Evolutionary conservation across 495 filamentous ascomycete genomes (phyloP), one percentile per base, ranked within the genome.

Genomic region (Chaetomium fimeti): DNA sequence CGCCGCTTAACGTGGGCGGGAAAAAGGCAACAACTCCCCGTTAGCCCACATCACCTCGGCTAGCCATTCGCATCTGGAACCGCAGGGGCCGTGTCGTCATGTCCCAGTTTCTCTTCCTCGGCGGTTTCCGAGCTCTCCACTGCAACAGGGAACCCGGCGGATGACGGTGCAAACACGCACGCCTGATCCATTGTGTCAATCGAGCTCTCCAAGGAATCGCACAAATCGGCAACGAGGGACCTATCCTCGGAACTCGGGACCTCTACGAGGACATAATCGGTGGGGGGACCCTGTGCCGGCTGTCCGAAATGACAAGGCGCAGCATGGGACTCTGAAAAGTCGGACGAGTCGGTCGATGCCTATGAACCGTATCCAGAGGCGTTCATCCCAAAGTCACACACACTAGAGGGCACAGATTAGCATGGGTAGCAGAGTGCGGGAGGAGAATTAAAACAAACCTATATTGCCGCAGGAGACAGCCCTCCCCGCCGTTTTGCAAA

Each of bases 401-500:
- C 77, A 18, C 83, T 85, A 56, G 6, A 70, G 20, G 15, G 2
- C 7, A n/a, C 25, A 49, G 0, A n/a, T 22, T 28, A 66, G 52
- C 42, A 62, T 16, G 43, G 13, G n/a, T 2, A 0, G 16, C 6
- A 0, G 16, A 0, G n/a, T 38, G 15, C 16, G 9, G 5, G 11
- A 6, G 40, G 4, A 52, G 49, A 9, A 51, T 70, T 57, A 58
- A 25, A 11, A 84, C 89, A 74, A 78, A 92, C 89, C 89, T 91
- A 60, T 91, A 96, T 74, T 95, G 91, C 72, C 95, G 95, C 40
- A 91, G 86, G 65, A 98, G 74, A 28, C 87, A 89, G 2, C 95
- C 94, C 77, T 98, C 94, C n/a, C 94, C 94, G 38, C 94, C 94
- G 66, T 89, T 91, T 56, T 96, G 92, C 81, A 98, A 83, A 72